A percentile compares a stretch with the other conserved stretches of the same genome.
These are phyloP conservation scores for Marchantia polymorpha DNA, from an alignment of 225 moss, liverwort and hornwort genomes.

Conservation along the genomic window DNA sequence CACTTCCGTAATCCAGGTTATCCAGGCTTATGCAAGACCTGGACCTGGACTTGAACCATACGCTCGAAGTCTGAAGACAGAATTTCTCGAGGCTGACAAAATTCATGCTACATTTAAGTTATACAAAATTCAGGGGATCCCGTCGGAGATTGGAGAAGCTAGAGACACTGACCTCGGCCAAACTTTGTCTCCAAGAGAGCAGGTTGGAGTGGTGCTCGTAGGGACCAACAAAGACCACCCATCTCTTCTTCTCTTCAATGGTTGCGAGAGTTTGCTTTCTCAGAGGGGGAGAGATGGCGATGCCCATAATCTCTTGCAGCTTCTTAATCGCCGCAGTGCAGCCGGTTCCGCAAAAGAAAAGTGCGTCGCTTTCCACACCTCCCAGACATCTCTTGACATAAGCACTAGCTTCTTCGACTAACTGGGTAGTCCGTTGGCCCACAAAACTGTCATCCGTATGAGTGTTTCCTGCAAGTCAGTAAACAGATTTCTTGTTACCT, in stretches of 20 bases:
- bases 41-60: too few species aligned
- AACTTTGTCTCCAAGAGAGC: constrained; percentile 46
- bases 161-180: constrained; percentile 36
- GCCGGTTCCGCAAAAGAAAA: constrained; percentile 47
- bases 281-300: constrained; percentile 24
- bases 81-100: too few species aligned
- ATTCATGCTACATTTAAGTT: too few species aligned
- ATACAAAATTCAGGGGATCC: too few species aligned
- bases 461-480: constrained; percentile 33
- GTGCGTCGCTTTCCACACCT: constrained; percentile 29
- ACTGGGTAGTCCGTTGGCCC: constrained; percentile 27
- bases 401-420: constrained; percentile 30
- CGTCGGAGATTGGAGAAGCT: neutral
- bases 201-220: constrained; percentile 52
- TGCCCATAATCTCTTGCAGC: constrained; percentile 42
- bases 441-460: constrained; percentile 45
- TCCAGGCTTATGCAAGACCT: too few species aligned
- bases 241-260: constrained; percentile 25
- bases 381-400: constrained; percentile 45
- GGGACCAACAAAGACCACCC: constrained; percentile 52
- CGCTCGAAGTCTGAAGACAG: too few species aligned
- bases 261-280: constrained; percentile 18
- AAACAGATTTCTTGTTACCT: too few species aligned
- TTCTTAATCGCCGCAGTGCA: constrained; percentile 42
- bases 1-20: too few species aligned